Evolutionary conservation across 1,139 yeast genomes (phyloP).

Genomic region (Pichia sp.): DNA sequence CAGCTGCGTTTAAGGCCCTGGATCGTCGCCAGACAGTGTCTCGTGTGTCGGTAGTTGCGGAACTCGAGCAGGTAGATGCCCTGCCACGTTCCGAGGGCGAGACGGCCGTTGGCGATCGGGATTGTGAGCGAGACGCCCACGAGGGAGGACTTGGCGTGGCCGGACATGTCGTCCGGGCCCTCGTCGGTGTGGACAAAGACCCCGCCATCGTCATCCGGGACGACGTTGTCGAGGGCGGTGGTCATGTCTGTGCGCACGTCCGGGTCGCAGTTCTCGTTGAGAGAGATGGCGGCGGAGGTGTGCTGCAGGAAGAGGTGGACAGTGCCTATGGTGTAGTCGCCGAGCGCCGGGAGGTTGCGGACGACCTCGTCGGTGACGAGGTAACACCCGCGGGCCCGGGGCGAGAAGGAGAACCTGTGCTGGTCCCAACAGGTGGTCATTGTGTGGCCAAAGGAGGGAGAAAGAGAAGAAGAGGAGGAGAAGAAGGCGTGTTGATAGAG

Average conservation of each 20-base stretch:
- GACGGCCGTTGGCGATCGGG: conserved; percentile 64
- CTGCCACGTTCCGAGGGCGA: conserved; percentile 82
- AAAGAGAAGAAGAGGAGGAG: background rate
- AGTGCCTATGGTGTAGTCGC: conserved; percentile 57
- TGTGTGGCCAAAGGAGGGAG: background rate
- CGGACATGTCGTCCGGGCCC: conserved; percentile 82
- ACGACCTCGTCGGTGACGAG: conserved; percentile 65
- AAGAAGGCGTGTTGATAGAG: background rate
- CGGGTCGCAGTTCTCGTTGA: conserved; percentile 78
- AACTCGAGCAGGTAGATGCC: conserved; percentile 76
- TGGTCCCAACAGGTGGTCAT: conserved; percentile 46
- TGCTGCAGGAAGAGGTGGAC: conserved; percentile 69
- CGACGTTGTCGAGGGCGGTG: conserved; percentile 57
- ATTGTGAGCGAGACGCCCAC: conserved; percentile 64
- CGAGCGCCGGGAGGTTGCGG: conserved; percentile 54
- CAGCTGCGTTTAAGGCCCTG: conserved; percentile 63
- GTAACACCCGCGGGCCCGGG: conserved; percentile 66
- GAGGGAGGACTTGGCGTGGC: conserved; percentile 63
- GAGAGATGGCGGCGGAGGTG: conserved; percentile 71
- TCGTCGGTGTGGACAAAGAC: conserved; percentile 63
- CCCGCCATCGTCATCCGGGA: conserved; percentile 65
- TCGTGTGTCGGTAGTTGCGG: conserved; percentile 56
- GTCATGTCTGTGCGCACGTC: conserved; percentile 71
- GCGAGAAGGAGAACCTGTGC: conserved; percentile 49
- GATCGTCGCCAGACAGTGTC: conserved; percentile 69